phyloP scores from a whole-genome alignment of 768 basidiomycete genomes.

The Amanita subjunquillea region DNA sequence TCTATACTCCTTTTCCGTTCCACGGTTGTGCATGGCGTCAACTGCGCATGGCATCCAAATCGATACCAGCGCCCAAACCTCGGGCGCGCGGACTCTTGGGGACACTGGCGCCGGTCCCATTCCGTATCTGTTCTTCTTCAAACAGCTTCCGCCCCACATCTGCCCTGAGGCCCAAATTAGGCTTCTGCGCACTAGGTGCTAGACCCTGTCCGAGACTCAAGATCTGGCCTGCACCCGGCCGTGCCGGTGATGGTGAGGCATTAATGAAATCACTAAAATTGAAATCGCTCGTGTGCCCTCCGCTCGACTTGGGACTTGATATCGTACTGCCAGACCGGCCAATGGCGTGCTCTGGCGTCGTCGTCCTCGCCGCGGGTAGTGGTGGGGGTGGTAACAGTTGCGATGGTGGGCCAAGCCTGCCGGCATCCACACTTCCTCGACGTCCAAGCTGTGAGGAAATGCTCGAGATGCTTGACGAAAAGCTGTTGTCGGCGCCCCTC shows the following conservation, averaged over 20 bases:
- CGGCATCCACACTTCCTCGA: background rate
- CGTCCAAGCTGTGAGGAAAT: constrained; percentile 21
- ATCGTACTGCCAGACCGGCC: constrained; percentile 14
- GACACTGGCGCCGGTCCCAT: constrained; percentile 13
- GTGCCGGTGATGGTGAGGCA: constrained; percentile 54
- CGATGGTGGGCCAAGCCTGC: constrained; percentile 7
- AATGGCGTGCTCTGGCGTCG: constrained; percentile 6
- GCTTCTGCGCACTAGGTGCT: constrained; percentile 21
- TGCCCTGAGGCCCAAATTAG: constrained; percentile 42
- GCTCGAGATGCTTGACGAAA: constrained; percentile 29
- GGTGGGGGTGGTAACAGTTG: constrained; percentile 23
- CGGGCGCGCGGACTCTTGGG: constrained; percentile 16
- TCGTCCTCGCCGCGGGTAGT: constrained; percentile 10
- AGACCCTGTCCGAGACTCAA: constrained; percentile 2
- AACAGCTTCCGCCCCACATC: constrained; percentile 62
- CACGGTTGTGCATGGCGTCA: constrained; percentile 12
- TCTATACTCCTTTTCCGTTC: background rate
- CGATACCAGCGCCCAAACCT: constrained; percentile 32
- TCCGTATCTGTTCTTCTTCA: constrained; percentile 56
- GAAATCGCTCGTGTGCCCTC: constrained; percentile 30
- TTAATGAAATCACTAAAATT: constrained; percentile 68
- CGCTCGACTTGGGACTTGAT: constrained; percentile 23
- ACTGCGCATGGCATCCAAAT: constrained; percentile 25
- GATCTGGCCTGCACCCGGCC: constrained; percentile 11
- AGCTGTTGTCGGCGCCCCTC: constrained; percentile 25